These are phyloP conservation scores for Herpetomonas muscarum DNA, from an alignment of 208 protist genomes.

Conservation along the genomic window DNA sequence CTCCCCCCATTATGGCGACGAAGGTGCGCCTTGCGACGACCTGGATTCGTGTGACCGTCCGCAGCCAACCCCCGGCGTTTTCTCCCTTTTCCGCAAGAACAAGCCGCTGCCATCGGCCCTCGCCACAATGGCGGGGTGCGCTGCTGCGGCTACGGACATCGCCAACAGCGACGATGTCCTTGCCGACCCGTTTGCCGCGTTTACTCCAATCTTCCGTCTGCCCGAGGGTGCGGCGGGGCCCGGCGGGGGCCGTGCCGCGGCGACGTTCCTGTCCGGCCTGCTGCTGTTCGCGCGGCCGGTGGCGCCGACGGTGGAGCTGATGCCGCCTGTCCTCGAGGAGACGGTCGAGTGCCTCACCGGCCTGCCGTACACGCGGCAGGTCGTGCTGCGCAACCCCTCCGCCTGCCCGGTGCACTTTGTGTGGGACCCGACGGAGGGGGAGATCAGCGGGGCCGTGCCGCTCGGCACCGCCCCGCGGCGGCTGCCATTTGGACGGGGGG, in stretches of 20 bases:
- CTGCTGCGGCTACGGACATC: background rate
- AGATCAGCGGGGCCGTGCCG: constrained; percentile 22
- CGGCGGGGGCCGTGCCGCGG: background rate
- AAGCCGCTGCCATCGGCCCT: constrained; percentile 6
- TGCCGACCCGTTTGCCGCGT: constrained; percentile 38
- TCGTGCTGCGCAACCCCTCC: constrained; percentile 73
- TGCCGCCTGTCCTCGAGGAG: constrained; percentile 65
- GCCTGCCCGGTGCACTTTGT: constrained; percentile 64
- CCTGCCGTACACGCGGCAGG: constrained; percentile 56
- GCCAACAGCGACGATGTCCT: constrained; percentile 9
- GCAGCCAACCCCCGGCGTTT: too few relatives aligned
- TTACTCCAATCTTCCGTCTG: constrained; percentile 16
- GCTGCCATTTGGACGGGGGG: too few relatives aligned
- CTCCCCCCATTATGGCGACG: constrained; percentile 10
- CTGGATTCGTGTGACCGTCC: too few relatives aligned
- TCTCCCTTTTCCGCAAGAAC: background rate
- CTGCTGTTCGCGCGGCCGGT: constrained; percentile 73
- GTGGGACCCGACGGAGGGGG: constrained; percentile 55
- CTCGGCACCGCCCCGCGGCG: background rate
- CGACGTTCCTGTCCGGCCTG: constrained; percentile 69
- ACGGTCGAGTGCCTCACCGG: constrained; percentile 72
- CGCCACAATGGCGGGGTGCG: constrained; percentile 7
- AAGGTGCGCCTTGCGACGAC: background rate
- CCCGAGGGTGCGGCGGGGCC: constrained; percentile 7
- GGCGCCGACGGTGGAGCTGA: constrained; percentile 44